A percentile compares a stretch with the other conserved stretches of the same genome.
Conservation (phyloP, 805 yeast species). For the Cyberlindnera misumaiensis region DNA sequence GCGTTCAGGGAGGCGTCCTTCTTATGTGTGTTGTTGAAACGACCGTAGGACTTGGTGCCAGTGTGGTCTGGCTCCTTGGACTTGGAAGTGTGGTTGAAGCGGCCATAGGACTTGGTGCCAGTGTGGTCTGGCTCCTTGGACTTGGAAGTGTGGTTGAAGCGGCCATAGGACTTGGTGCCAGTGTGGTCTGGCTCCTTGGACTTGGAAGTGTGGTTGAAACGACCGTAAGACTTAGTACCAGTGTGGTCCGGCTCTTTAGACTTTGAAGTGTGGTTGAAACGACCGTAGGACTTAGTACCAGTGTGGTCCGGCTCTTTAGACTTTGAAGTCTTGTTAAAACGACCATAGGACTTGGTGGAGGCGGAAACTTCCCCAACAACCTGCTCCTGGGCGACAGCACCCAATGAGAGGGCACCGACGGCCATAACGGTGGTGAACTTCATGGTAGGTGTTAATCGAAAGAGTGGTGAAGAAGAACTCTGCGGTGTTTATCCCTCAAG, state of each 20-base stretch:
- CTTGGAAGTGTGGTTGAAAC: conserved; percentile 39
- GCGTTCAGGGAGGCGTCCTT: conserved; percentile 21
- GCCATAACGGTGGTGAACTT: conserved; percentile 18
- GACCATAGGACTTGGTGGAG: conserved; percentile 50
- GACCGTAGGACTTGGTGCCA: conserved; percentile 47
- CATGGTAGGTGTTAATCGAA: conserved; percentile 7
- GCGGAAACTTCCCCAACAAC: conserved; percentile 16
- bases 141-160: conserved; percentile 39
- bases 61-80: conserved; percentile 30
- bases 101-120: conserved; percentile 54
- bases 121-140: conserved; percentile 34
- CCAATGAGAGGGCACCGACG: conserved; percentile 16
- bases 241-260: conserved; percentile 29
- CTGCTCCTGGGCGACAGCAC: conserved; percentile 19
- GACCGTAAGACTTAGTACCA: conserved; percentile 47
- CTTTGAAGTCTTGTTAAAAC: conserved; percentile 41
- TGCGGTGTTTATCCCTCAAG: neutral
- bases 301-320: conserved; percentile 30
- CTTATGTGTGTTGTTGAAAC: conserved; percentile 39
- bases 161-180: conserved; percentile 54
- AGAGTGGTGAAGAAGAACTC: neutral
- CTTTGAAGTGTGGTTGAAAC: conserved; percentile 40
- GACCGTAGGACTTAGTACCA: conserved; percentile 46
- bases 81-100: conserved; percentile 40
- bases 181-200: conserved; percentile 28